phyloP scores from a whole-genome alignment of 2,329 filamentous ascomycete species.

The Botrytis fabae region DNA sequence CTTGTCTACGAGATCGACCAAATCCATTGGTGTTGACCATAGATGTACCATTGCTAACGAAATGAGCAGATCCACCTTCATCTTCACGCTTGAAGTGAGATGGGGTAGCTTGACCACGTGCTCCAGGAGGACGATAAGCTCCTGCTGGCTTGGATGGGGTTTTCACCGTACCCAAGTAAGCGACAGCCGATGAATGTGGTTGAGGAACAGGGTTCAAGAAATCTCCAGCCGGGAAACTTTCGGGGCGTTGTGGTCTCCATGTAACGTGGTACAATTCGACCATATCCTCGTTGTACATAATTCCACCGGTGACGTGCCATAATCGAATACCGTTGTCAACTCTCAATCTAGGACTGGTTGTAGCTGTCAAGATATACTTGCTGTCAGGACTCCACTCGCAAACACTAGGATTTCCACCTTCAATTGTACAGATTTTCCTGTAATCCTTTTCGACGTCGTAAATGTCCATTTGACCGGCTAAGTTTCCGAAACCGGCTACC shows the following conservation, averaged over 20 bases:
- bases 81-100: slow-evolving; percentile 97
- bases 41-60: slow-evolving; percentile 75
- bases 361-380: slow-evolving; percentile 94
- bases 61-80: slow-evolving; percentile 86
- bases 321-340: slow-evolving; percentile 96
- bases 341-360: slow-evolving; percentile 88
- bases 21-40: slow-evolving; percentile 72
- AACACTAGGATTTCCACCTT: slow-evolving; percentile 92
- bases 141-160: slow-evolving; percentile 96
- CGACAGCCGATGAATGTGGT: slow-evolving; percentile 79
- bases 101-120: slow-evolving; percentile 83
- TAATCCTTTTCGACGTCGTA: slow-evolving; percentile 96
- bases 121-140: slow-evolving; percentile 92
- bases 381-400: slow-evolving; percentile 98
- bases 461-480: slow-evolving; percentile 96
- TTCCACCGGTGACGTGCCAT: slow-evolving; percentile 83
- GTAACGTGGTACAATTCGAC: slow-evolving; percentile 86
- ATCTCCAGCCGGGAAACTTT: slow-evolving; percentile 62
- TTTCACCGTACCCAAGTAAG: slow-evolving; percentile 83
- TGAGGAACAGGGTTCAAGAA: slow-evolving; percentile 72
- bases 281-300: slow-evolving; percentile 97
- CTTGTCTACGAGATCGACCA: slow-evolving; percentile 67
- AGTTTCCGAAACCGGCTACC: slow-evolving; percentile 94
- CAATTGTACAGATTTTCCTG: slow-evolving; percentile 87
- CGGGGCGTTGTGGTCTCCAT: slow-evolving; percentile 76